phyloP scores from a whole-genome alignment of 495 filamentous ascomycete species.

The Penicillium steckii region DNA sequence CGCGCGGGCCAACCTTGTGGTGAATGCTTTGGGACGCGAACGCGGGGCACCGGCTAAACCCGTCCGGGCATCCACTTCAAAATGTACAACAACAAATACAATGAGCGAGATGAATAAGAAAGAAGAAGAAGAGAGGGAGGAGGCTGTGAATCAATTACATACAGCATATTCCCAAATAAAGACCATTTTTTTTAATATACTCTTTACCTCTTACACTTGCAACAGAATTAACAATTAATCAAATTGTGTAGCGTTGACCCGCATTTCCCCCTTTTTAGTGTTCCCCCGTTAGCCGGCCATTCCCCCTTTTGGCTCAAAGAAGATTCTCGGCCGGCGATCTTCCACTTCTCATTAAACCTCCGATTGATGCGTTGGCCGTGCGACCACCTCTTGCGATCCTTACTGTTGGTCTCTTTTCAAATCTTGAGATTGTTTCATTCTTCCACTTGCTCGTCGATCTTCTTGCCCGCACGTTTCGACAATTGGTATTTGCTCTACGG shows the following conservation, averaged over 20 bases:
- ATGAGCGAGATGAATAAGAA: too few species aligned
- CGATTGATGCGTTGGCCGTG: constrained; percentile 15
- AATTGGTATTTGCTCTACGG: too few species aligned
- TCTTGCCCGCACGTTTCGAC: neutral
- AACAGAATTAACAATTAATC: neutral
- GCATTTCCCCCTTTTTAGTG: constrained; percentile 20
- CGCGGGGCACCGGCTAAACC: constrained; percentile 20
- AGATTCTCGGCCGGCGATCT: constrained; percentile 31
- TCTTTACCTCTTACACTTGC: neutral
- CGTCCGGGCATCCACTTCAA: constrained; percentile 9
- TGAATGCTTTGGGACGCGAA: constrained; percentile 9
- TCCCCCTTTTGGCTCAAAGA: constrained; percentile 29
- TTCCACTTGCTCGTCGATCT: neutral
- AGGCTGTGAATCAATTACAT: too few species aligned
- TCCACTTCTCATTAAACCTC: constrained; percentile 27
- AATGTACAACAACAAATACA: too few species aligned
- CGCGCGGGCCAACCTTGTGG: neutral
- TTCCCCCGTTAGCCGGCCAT: constrained; percentile 16
- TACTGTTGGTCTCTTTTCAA: neutral
- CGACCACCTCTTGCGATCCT: constrained; percentile 6
- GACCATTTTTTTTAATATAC: too few species aligned
- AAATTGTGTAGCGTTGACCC: constrained; percentile 14
- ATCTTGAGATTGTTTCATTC: neutral
- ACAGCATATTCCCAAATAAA: too few species aligned
- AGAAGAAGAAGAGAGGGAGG: too few species aligned